Evolutionary conservation across 2,329 filamentous ascomycete genomes (phyloP), one percentile per base, ranked within the genome.

Genomic region (Graphium sp.): DNA sequence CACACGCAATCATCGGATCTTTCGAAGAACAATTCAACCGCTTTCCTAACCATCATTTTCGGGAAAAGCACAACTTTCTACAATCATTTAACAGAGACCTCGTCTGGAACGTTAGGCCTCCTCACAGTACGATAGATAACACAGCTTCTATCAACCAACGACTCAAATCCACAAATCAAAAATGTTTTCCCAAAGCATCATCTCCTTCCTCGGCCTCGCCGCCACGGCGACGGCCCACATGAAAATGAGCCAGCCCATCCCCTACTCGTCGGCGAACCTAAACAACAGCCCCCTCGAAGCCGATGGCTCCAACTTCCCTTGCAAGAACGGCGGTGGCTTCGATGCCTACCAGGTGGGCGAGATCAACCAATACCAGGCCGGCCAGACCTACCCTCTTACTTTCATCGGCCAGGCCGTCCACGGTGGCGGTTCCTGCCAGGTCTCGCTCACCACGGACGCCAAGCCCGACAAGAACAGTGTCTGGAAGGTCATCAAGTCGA

Each of bases 401-500:
- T 81, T 93, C 50, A 54, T 54, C 0, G 85, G 84, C 20, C 56
- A 62, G 27, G 85, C 84, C 3, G 71, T 75, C 0, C 89, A 98
- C 40, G 85, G 85, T 12, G 89, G 89, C 30, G 89, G 89, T 0
- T 91, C 82, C 1, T 95, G 89, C 56, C 89, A 98, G 43, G 55
- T 95, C 32, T 78, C 76, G 7, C 57, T 98, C 41, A 89, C 85
- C 0, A 83, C 79, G 12, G 87, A 94, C 39, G 56, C 62, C 8
- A 54, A 62, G 9, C 74, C 84, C 1, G 74, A 67, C 16, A 67
- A 66, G 38, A 49, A 66, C 38, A 76, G 70, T 1, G 62, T 66
- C 14, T 98, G 78, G 74, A 84, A 85, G 49, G 87, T 94, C 36
- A 85, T 98, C 49, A 73, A 89, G 45, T 87, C 78, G 0, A 80